Evolutionary conservation across 306 rosid species (phyloP).

Genomic region (Quercus glauca): DNA sequence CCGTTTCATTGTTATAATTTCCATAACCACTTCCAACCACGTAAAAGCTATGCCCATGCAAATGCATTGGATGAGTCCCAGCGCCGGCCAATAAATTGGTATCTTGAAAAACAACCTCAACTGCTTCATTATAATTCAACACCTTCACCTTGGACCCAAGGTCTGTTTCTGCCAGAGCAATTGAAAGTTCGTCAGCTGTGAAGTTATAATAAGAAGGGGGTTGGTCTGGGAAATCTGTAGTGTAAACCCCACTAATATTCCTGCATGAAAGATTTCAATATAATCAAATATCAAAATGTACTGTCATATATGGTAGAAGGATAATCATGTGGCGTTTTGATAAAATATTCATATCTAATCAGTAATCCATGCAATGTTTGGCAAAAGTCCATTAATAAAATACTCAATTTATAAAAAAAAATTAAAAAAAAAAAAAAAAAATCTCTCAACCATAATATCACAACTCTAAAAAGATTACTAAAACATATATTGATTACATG

Average conservation of each 20-base stretch:
- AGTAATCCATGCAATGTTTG: too few species aligned
- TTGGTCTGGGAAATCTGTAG: neutral
- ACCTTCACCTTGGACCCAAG: constrained; percentile 8
- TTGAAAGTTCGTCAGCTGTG: neutral
- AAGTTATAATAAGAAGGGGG: constrained; percentile 2
- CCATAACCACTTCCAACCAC: neutral
- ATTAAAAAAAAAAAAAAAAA: too few species aligned
- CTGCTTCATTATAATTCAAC: neutral
- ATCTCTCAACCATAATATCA: too few species aligned
- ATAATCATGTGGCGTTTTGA: too few species aligned
- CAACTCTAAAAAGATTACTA: too few species aligned
- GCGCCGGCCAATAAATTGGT: neutral
- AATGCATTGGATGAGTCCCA: constrained; percentile 16
- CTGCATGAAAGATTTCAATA: neutral
- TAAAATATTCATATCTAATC: too few species aligned
- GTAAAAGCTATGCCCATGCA: neutral
- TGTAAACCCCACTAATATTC: neutral
- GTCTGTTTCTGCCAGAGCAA: neutral
- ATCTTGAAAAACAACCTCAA: constrained; percentile 15
- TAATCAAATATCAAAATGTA: neutral
- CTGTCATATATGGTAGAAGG: too few species aligned
- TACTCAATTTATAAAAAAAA: too few species aligned
- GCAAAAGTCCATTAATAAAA: too few species aligned
- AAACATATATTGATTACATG: too few species aligned
- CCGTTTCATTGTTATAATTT: neutral